Percentiles rank a stretch among this genome's conserved stretches.
These are phyloP conservation scores for Eremomyces bilateralis DNA, from an alignment of 495 filamentous ascomycete genomes.

Conservation along the genomic window DNA sequence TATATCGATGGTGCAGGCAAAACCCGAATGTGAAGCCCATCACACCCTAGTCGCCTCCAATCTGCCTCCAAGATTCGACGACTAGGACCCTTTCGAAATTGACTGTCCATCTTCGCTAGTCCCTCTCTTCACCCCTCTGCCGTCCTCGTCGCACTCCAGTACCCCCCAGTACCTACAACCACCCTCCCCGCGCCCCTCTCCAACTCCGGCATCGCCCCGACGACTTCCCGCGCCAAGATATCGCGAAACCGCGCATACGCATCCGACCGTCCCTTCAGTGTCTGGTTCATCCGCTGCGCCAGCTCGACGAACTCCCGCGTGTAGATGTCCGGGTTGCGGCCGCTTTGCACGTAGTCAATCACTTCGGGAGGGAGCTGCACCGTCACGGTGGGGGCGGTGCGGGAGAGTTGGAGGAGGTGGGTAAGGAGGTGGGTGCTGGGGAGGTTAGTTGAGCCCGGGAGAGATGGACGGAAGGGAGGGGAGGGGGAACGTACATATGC, in stretches of 20 bases:
- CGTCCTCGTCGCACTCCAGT: too few relatives aligned
- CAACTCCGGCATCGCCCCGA: slow-evolving; percentile 54
- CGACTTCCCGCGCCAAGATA: slow-evolving; percentile 62
- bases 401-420: slow-evolving; percentile 24
- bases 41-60: too few relatives aligned
- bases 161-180: slow-evolving; percentile 26
- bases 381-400: slow-evolving; percentile 24
- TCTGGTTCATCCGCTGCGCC: slow-evolving; percentile 63
- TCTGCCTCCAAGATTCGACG: too few relatives aligned
- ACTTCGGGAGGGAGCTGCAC: slow-evolving; percentile 59
- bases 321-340: slow-evolving; percentile 95
- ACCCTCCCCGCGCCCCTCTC: slow-evolving; percentile 44
- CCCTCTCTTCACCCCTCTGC: too few relatives aligned
- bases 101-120: too few relatives aligned
- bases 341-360: slow-evolving; percentile 77
- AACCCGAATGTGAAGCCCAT: too few relatives aligned
- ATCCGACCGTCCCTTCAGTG: slow-evolving; percentile 59
- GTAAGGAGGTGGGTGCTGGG: slow-evolving; percentile 14
- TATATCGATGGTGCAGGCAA: too few relatives aligned
- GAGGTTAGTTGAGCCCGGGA: slow-evolving; percentile 6
- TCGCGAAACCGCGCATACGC: slow-evolving; percentile 67
- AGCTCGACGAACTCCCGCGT: slow-evolving; percentile 92
- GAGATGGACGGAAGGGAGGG: not conserved
- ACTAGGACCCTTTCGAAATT: too few relatives aligned
- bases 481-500: slow-evolving; percentile 30